A percentile compares a stretch with the other conserved stretches of the same genome.
phyloP scores from a whole-genome alignment of 768 basidiomycete species.

The Rhizopogon roseolus region DNA sequence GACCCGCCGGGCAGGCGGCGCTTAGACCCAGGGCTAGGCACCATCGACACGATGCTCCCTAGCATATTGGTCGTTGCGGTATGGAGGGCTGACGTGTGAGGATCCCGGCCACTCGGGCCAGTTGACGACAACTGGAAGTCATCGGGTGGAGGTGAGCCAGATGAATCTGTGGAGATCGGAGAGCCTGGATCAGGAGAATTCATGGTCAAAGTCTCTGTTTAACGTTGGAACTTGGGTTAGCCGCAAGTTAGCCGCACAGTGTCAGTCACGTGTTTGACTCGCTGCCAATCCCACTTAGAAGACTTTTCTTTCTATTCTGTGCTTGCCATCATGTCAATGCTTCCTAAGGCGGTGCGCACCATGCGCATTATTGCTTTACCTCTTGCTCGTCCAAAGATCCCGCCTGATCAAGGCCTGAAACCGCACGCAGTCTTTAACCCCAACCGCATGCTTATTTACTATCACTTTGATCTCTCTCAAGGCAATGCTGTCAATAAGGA shows the following conservation, averaged over 20 bases:
- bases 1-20: slow-evolving; percentile 48
- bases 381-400: slow-evolving; percentile 22
- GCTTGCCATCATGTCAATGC: slow-evolving; percentile 9
- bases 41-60: slow-evolving; percentile 14
- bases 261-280: not conserved
- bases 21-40: slow-evolving; percentile 31
- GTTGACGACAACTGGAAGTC: slow-evolving; percentile 22
- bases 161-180: slow-evolving; percentile 32
- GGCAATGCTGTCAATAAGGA: slow-evolving; percentile 31
- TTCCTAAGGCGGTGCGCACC: slow-evolving; percentile 16
- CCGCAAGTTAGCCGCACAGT: too few species aligned
- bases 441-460: slow-evolving; percentile 33
- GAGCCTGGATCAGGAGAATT: slow-evolving; percentile 34
- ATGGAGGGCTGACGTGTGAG: slow-evolving; percentile 16
- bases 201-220: slow-evolving; percentile 12
- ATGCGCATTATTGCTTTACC: slow-evolving; percentile 49
- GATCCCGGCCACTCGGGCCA: slow-evolving; percentile 15
- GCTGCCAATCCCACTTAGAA: not conserved
- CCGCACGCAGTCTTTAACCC: slow-evolving; percentile 5
- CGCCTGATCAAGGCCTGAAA: slow-evolving; percentile 6
- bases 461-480: slow-evolving; percentile 31
- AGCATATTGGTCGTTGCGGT: slow-evolving; percentile 15
- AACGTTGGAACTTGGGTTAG: not conserved
- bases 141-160: slow-evolving; percentile 32
- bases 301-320: not conserved